Conservation (phyloP, 2,329 filamentous ascomycete species). For the Pseudogymnoascus sp. region DNA sequence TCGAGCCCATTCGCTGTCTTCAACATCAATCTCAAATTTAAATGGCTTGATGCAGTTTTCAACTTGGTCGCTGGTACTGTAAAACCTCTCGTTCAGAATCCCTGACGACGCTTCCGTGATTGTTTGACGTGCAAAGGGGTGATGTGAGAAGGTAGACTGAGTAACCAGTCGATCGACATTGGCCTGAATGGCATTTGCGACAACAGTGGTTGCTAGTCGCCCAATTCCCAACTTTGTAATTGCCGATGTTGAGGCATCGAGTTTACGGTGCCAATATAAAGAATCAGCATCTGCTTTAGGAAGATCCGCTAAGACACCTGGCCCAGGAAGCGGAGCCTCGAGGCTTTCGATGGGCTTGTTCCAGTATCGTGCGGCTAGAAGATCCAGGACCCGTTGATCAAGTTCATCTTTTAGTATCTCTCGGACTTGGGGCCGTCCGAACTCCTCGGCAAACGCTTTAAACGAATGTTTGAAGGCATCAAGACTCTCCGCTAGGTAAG, state of each 20-base stretch:
- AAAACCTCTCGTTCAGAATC: constrained; percentile 89
- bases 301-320: constrained; percentile 66
- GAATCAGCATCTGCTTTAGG: constrained; percentile 80
- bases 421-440: constrained; percentile 82
- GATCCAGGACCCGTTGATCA: constrained; percentile 88
- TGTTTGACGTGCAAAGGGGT: constrained; percentile 87
- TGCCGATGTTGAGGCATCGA: constrained; percentile 83
- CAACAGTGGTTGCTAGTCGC: constrained; percentile 81
- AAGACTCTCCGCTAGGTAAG: constrained; percentile 88
- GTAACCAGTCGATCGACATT: constrained; percentile 73
- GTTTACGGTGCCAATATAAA: constrained; percentile 85
- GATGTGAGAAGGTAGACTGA: constrained; percentile 75
- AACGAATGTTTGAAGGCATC: constrained; percentile 98
- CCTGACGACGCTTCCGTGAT: constrained; percentile 84
- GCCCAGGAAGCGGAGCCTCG: constrained; percentile 54
- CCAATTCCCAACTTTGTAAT: constrained; percentile 93
- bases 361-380: constrained; percentile 92
- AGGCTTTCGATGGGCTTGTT: constrained; percentile 89
- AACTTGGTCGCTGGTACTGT: constrained; percentile 94
- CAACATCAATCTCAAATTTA: constrained; percentile 95
- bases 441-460: constrained; percentile 83
- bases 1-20: constrained; percentile 78
- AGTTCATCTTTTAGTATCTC: constrained; percentile 85
- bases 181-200: constrained; percentile 77
- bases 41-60: constrained; percentile 99